Conservation (phyloP, 192 early-diverging fungal genomes). For the Backusella circina region DNA sequence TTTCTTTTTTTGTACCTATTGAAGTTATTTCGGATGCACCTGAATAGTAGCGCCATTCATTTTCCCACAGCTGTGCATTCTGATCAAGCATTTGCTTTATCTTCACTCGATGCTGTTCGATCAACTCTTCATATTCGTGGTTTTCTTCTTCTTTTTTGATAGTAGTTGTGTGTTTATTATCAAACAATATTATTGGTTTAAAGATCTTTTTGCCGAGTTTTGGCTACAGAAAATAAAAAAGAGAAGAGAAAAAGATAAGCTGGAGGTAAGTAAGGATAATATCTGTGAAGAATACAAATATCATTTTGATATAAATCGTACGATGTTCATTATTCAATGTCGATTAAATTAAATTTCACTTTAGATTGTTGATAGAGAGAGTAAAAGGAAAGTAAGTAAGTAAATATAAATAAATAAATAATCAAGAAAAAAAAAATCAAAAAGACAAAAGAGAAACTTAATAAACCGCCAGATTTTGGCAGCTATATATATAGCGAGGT, state of each 20-base stretch:
- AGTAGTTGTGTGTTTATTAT: neutral
- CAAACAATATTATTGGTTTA: neutral
- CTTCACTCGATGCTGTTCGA: conserved; percentile 12
- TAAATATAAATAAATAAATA: neutral
- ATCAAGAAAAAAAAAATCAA: neutral
- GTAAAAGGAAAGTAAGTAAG: neutral
- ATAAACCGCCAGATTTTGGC: neutral
- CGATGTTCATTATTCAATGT: neutral
- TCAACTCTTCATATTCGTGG: neutral
- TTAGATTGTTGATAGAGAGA: neutral
- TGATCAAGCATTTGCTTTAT: conserved; percentile 16
- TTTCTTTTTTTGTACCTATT: conserved; percentile 6
- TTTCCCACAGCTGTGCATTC: conserved; percentile 20
- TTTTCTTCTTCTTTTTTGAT: neutral
- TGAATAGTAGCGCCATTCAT: neutral
- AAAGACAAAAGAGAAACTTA: neutral
- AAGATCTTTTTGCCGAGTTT: neutral
- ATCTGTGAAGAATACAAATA: neutral
- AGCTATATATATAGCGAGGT: neutral
- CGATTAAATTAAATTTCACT: neutral
- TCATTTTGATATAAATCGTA: neutral
- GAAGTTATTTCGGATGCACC: neutral
- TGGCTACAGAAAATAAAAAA: neutral
- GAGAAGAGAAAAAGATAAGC: neutral
- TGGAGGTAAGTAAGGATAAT: neutral